A percentile compares a stretch with the other conserved stretches of the same genome.
These are phyloP conservation scores for Neurospora cerealis DNA, from an alignment of 495 filamentous ascomycete species.

Conservation along the genomic window DNA sequence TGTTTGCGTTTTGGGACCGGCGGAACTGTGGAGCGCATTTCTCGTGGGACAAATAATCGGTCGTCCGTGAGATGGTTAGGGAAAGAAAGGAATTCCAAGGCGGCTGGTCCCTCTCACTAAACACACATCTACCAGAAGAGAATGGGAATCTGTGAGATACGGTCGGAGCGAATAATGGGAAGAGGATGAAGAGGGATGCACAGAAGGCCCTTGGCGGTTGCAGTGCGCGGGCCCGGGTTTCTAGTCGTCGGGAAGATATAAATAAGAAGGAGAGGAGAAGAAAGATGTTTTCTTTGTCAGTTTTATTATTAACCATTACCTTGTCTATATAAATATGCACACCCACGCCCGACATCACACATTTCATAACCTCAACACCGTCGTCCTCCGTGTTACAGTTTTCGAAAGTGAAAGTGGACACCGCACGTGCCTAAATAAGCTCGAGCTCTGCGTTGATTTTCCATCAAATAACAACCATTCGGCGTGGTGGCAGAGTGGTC, in stretches of 20 bases:
- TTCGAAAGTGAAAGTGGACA: not conserved
- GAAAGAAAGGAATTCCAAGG: not conserved
- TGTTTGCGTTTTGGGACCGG: not conserved
- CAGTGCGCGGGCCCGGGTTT: not conserved
- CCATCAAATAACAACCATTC: not conserved
- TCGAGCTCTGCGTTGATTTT: rapidly evolving
- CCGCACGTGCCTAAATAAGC: not conserved
- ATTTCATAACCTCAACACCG: not conserved
- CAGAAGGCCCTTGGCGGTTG: not conserved
- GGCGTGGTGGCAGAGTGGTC: not conserved
- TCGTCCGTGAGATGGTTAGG: not conserved
- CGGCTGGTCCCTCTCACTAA: not conserved
- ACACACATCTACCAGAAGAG: not conserved
- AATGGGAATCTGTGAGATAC: not conserved
- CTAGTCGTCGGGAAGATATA: not conserved
- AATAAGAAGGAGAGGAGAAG: not conserved
- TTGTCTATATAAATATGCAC: not conserved
- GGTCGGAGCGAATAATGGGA: not conserved
- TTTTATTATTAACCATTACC: not conserved
- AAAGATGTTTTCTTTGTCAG: not conserved
- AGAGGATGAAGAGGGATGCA: not conserved
- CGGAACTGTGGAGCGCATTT: not conserved
- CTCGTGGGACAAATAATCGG: not conserved
- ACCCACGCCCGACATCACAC: not conserved
- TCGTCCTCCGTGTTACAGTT: not conserved